Percentiles rank a stretch among this genome's conserved stretches.
Conservation (phyloP, 768 basidiomycete genomes). For the Nidularia sp. region DNA sequence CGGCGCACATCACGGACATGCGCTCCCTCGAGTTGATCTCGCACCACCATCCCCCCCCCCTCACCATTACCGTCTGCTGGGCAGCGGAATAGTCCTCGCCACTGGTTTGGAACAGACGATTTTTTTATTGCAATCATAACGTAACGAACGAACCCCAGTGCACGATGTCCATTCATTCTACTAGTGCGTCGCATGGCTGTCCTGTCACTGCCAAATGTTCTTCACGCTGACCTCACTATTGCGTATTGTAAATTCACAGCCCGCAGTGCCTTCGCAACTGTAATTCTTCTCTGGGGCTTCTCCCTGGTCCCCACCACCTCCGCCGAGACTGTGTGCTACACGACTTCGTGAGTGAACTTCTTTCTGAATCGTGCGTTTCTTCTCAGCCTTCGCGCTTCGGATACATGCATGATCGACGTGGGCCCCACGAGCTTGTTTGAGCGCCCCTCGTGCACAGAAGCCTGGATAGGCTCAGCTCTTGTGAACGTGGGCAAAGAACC, state of each 20-base stretch:
- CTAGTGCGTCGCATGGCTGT: neutral
- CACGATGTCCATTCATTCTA: neutral
- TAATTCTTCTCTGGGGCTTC: neutral
- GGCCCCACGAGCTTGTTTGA: too few relatives aligned
- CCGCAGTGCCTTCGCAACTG: neutral
- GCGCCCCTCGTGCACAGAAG: too few relatives aligned
- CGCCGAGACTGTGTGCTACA: neutral
- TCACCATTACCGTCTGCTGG: constrained; percentile 22
- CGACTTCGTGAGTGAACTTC: neutral
- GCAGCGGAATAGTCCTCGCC: constrained; percentile 16
- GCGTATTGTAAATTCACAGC: too few relatives aligned
- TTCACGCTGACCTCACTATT: too few relatives aligned
- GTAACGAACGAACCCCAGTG: neutral
- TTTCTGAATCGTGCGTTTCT: too few relatives aligned
- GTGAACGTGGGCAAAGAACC: too few relatives aligned
- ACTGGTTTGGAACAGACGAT: neutral
- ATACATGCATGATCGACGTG: too few relatives aligned
- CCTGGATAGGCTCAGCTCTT: too few relatives aligned
- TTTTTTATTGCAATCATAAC: too few relatives aligned
- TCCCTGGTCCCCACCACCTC: neutral
- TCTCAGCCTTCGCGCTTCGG: too few relatives aligned
- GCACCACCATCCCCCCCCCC: constrained; percentile 12
- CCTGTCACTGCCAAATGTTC: neutral
- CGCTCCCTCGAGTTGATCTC: constrained; percentile 16
- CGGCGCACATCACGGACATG: neutral